These are phyloP conservation scores for Ganoderma sinense DNA, from an alignment of 1,284 basidiomycete genomes.

Conservation along the genomic window DNA sequence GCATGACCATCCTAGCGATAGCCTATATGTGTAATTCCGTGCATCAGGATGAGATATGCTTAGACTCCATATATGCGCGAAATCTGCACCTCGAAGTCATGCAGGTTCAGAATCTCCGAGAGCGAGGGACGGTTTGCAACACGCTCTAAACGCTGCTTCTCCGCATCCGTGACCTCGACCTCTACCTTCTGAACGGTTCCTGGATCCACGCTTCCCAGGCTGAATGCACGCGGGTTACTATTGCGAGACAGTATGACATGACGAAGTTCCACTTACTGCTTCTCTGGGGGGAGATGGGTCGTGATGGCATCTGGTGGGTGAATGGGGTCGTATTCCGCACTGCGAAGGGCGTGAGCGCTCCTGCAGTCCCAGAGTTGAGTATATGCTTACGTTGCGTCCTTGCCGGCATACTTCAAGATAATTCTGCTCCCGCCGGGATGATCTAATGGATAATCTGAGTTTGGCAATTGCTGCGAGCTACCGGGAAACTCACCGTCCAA, in stretches of 20 bases:
- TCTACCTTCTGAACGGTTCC: conserved; percentile 50
- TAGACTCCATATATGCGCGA: not conserved
- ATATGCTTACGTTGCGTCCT: conserved; percentile 72
- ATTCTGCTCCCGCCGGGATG: conserved; percentile 65
- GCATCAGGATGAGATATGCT: not conserved
- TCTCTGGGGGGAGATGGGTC: conserved; percentile 61
- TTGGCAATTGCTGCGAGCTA: not conserved
- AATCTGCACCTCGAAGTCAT: conserved; percentile 70
- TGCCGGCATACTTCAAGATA: conserved; percentile 78
- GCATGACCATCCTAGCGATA: conserved; percentile 77
- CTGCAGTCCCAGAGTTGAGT: too few relatives aligned
- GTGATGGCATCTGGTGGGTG: conserved; percentile 71
- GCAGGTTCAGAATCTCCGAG: conserved; percentile 68
- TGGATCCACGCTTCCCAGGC: conserved; percentile 59
- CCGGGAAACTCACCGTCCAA: conserved; percentile 50
- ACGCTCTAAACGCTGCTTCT: conserved; percentile 49
- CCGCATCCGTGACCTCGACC: conserved; percentile 52
- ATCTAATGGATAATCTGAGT: conserved; percentile 39
- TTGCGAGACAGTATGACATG: not conserved
- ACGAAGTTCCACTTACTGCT: conserved; percentile 42
- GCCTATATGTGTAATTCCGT: conserved; percentile 47
- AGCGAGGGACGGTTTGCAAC: conserved; percentile 57
- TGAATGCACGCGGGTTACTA: conserved; percentile 20
- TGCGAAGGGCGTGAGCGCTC: conserved; percentile 23
- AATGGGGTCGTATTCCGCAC: conserved; percentile 67